Evolutionary conservation across 2,329 filamentous ascomycete species (phyloP), one percentile per base, ranked within the genome.

Genomic region (Calycina herbarum): DNA sequence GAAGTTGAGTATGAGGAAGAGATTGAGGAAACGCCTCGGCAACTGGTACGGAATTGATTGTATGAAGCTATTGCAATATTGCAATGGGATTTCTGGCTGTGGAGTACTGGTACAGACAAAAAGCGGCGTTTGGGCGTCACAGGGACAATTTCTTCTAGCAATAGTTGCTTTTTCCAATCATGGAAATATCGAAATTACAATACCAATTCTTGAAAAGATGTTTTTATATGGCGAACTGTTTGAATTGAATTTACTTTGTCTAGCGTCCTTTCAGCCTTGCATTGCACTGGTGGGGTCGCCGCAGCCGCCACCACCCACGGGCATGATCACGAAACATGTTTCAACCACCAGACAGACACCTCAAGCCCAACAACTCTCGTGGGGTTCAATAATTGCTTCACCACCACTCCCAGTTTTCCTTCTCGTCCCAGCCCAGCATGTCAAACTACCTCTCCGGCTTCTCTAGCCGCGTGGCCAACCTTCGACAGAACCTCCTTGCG

Each of bases 1-100:
- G 85, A 93, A 80, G 92, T 92, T 77, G 90, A 94, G 79, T 90
- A 92, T 76, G 90, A 93, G 78, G 86, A 89, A 66, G 90, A 92
- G 78, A 82, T 82, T 63, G 86, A 73, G 64, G 67, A 86, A 73
- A 82, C 81, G 57, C 57, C 64, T 57, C 45, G 67, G 40, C 61
- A 69, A 33, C 31, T 69, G 61, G 65, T 64, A 45, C 33, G 15
- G 20, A 35, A 61, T 35, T 65, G 45, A 57, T 57, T 68, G 20
- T 33, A 35, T n/a, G 61, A 56, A 33, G 62, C 56, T 59, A 64
- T 42, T 40, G 40, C n/a, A 60, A n/a, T 27, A 60, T 20, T 20
- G 20, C 20, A 24, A 59, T 42, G 4, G 27, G 7, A 7, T 38
- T 57, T 48, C n/a, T 24, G 64, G 42, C 27, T 27, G 40, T 15